Percentiles rank a stretch among this genome's conserved stretches.
These are phyloP conservation scores for Hypoxylon sp. DNA, from an alignment of 2,329 filamentous ascomycete genomes.

Conservation along the genomic window DNA sequence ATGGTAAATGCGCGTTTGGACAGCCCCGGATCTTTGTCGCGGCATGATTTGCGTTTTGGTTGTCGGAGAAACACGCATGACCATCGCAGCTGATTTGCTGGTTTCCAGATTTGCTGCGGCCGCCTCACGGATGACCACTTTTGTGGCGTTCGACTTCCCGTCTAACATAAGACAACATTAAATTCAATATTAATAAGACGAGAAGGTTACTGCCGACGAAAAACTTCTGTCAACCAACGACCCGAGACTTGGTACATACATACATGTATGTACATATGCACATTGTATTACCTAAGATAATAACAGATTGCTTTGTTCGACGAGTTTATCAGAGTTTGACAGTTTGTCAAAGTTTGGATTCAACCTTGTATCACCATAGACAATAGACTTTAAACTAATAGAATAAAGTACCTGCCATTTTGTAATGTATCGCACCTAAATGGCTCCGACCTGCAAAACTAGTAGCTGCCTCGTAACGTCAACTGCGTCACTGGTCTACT, in stretches of 20 bases:
- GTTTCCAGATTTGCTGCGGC: conserved; percentile 16
- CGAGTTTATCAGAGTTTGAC: conserved; percentile 1
- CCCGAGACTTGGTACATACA: not conserved
- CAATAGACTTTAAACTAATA: conserved; percentile 2
- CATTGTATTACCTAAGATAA: conserved; percentile 6
- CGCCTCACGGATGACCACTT: conserved; percentile 39
- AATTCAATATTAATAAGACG: too few species aligned
- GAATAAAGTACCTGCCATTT: not conserved
- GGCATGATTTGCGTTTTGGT: conserved; percentile 29
- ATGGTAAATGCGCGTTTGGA: conserved; percentile 10
- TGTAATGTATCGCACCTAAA: not conserved
- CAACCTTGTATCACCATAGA: not conserved
- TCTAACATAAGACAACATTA: conserved; percentile 13
- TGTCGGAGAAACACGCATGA: conserved; percentile 48
- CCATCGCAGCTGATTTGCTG: conserved; percentile 41
- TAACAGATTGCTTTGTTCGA: conserved; percentile 11
- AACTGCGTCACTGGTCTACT: conserved; percentile 27
- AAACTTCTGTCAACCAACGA: conserved; percentile 1
- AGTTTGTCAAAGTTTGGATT: conserved; percentile 5
- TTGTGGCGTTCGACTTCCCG: conserved; percentile 16
- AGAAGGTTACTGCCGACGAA: conserved; percentile 17
- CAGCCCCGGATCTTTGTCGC: not conserved
- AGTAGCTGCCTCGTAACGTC: not conserved
- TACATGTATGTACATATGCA: conserved; percentile 1
- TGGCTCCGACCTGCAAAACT: conserved; percentile 7